A percentile compares a stretch with the other conserved stretches of the same genome.
Evolutionary conservation across 352 stramenopile genomes (phyloP).

Genomic region (Phytopythium delawarense): DNA sequence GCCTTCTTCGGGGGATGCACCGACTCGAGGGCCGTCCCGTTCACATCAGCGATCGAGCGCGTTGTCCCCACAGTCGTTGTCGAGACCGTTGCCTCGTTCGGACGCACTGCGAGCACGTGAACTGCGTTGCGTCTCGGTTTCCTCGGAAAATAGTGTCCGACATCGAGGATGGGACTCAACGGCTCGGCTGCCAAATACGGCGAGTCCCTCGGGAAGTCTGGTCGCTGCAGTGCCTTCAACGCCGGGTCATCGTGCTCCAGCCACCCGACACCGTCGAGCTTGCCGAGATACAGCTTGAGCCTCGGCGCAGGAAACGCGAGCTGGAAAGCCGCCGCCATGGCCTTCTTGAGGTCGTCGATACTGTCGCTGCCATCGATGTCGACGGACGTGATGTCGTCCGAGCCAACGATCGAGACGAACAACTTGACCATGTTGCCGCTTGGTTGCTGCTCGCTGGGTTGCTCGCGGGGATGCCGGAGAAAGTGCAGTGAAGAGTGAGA

Average conservation of each 20-base stretch:
- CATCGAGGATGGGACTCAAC: no score
- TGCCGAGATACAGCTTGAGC: constrained; percentile 1
- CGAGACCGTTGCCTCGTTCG: not conserved
- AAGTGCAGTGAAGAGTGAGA: no score
- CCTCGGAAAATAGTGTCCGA: no score
- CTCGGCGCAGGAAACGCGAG: not conserved
- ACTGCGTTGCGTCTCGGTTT: not conserved
- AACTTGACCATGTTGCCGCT: no score
- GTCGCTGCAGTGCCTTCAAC: not conserved
- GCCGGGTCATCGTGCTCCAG: not conserved
- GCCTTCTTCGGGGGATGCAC: not conserved
- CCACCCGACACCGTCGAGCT: not conserved
- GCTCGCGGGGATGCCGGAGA: no score
- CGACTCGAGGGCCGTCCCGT: not conserved
- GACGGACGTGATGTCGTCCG: no score
- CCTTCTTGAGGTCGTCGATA: not conserved
- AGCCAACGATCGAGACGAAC: no score
- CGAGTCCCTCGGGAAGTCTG: not conserved
- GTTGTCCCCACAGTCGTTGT: not conserved
- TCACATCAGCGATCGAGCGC: not conserved
- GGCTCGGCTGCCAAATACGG: not conserved
- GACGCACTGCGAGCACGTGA: not conserved
- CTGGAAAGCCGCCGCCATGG: not conserved
- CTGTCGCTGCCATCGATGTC: not conserved
- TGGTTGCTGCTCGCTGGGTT: no score